These are phyloP conservation scores for Mortierella sp. DNA, from an alignment of 371 early-diverging fungal species.

Conservation along the genomic window DNA sequence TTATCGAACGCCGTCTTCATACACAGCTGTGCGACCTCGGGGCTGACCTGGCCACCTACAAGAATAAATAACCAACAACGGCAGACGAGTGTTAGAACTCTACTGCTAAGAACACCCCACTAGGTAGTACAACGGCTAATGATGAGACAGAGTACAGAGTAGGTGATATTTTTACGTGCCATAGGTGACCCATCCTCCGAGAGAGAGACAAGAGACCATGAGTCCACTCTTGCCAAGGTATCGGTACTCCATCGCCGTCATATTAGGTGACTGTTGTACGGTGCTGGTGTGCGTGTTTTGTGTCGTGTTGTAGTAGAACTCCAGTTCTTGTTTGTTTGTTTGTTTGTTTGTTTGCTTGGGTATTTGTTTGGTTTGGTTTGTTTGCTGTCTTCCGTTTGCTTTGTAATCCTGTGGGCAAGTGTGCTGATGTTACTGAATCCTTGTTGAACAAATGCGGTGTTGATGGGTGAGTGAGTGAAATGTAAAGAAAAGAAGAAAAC, in stretches of 20 bases:
- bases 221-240: slow-evolving; percentile 85
- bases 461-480: not conserved
- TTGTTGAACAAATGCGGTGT: not conserved
- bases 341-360: not conserved
- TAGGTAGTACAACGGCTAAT: not conserved
- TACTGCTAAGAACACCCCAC: not conserved
- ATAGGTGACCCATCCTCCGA: slow-evolving; percentile 76
- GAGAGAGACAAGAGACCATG: slow-evolving; percentile 71
- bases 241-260: slow-evolving; percentile 79
- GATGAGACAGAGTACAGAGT: not conserved
- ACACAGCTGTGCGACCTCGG: slow-evolving; percentile 74
- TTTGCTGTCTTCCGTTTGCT: not conserved
- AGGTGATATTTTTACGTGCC: slow-evolving; percentile 53
- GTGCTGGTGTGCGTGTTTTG: not conserved
- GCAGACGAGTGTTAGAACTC: not conserved
- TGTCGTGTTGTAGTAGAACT: not conserved
- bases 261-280: not conserved
- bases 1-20: slow-evolving; percentile 78
- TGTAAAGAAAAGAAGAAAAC: not conserved
- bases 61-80: not conserved
- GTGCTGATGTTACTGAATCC: not conserved
- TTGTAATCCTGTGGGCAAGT: not conserved
- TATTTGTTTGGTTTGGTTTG: too few relatives aligned
- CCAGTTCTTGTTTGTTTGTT: not conserved
- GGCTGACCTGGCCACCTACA: slow-evolving; percentile 68